phyloP scores from a whole-genome alignment of 805 yeast genomes.

The Diddensiella caesifluorescens region DNA sequence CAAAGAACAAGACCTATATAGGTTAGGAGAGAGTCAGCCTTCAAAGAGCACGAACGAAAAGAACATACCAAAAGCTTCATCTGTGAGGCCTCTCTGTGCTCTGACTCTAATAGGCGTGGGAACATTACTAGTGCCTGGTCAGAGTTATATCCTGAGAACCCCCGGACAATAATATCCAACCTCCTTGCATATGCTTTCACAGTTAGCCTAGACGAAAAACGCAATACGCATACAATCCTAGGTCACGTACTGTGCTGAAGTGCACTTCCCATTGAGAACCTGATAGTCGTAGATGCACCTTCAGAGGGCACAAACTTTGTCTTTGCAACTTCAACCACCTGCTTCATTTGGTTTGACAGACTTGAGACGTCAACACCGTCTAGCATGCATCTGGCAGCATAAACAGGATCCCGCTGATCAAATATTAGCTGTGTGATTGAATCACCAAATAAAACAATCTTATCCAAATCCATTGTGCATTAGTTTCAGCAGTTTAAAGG shows the following conservation, averaged over 20 bases:
- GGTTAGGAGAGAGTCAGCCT: neutral
- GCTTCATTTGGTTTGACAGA: neutral
- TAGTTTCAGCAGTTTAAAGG: too few relatives aligned
- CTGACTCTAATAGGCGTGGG: constrained; percentile 46
- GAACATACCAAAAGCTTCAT: constrained; percentile 41
- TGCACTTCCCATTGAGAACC: neutral
- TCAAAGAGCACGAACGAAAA: neutral
- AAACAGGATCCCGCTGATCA: constrained; percentile 38
- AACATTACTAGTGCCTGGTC: constrained; percentile 50
- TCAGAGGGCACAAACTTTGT: neutral
- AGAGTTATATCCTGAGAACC: constrained; percentile 71
- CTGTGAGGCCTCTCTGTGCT: constrained; percentile 36
- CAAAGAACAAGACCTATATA: constrained; percentile 54
- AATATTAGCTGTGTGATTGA: constrained; percentile 58
- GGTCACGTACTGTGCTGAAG: neutral
- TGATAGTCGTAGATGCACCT: neutral
- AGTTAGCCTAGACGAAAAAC: too few relatives aligned
- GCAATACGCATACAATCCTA: too few relatives aligned
- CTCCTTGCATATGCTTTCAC: constrained; percentile 43
- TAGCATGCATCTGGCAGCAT: constrained; percentile 47
- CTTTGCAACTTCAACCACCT: constrained; percentile 29
- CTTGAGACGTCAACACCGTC: too few relatives aligned
- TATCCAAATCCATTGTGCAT: constrained; percentile 30
- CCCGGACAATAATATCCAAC: constrained; percentile 66
- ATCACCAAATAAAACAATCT: constrained; percentile 63